Evolutionary conservation across 225 moss, liverwort and hornwort species (phyloP), one percentile per base, ranked within the genome.

Genomic region (Sphagnum contortum): DNA sequence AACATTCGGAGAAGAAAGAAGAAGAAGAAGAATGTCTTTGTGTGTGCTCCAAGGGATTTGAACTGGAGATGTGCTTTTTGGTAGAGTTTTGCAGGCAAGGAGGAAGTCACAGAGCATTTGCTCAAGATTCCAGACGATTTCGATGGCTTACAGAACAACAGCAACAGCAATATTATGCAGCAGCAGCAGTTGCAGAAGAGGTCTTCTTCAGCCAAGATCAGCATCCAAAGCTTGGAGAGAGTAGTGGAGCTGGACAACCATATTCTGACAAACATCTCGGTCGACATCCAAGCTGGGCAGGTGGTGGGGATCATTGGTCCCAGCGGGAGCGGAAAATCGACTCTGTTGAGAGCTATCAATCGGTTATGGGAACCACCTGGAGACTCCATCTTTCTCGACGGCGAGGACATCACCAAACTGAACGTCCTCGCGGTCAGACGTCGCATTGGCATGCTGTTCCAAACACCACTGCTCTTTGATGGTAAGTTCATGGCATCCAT

Each of bases 281-380:
- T 81, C 50, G 78, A 85, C 44, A 65, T 85, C 49, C 47, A 69
- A 57, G 10, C 71, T 48, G 81, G 85, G 12, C 69, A 62, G 57
- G 71, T 85, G 55, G 74, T 75, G 44, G 80, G 81, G 67, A 65
- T 85, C 57, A 77, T 85, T 3, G 85, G 82, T 13, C 82, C 82
- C 9, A 82, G 82, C 70, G 79, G 79, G 67, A 75, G 82, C 65
- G 82, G 69, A 12, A 88, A 91, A 77, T 88, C 88, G 64, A 91
- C 91, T 48, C 78, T 91, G 62, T 69, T 88, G 74, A 81, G 79
- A 76, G 76, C 91, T 58, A 72, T 91, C 12, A 88, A 91, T 74
- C 88, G 90, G 9, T 81, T 90, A 5, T 90, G 90, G 90, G 90
- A 90, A 71, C 90, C 90, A 68, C 77, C 88, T 53, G 73, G 68